Conservation (phyloP, 2,329 filamentous ascomycete species). For the Penicillium sp. region DNA sequence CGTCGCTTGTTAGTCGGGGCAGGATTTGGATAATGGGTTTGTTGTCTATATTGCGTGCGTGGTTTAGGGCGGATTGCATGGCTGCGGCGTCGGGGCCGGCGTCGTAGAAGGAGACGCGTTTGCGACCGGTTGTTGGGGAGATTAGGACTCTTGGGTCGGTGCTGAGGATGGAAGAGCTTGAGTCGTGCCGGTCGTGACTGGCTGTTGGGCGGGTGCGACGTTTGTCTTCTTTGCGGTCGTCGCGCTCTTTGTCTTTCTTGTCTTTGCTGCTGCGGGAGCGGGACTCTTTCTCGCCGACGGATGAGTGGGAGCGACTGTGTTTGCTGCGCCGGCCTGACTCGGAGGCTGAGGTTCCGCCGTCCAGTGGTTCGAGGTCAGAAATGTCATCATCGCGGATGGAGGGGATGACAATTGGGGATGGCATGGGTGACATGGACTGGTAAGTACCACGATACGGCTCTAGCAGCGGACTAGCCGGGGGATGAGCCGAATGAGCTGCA, state of each 20-base stretch:
- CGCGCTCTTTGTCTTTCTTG: slow-evolving; percentile 32
- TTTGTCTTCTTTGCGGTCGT: slow-evolving; percentile 26
- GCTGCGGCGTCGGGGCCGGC: slow-evolving; percentile 72
- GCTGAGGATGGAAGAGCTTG: slow-evolving; percentile 30
- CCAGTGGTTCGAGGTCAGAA: slow-evolving; percentile 49
- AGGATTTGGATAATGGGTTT: slow-evolving; percentile 77
- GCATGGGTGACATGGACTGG: slow-evolving; percentile 92
- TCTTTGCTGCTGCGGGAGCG: slow-evolving; percentile 21
- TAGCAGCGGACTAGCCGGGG: slow-evolving; percentile 78
- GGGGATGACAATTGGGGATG: slow-evolving; percentile 66
- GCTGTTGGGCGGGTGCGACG: slow-evolving; percentile 22
- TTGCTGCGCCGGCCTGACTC: slow-evolving; percentile 28
- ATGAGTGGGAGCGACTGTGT: slow-evolving; percentile 24
- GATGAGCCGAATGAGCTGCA: slow-evolving; percentile 36
- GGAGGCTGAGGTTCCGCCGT: slow-evolving; percentile 24
- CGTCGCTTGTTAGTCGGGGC: slow-evolving; percentile 78
- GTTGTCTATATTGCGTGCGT: slow-evolving; percentile 64
- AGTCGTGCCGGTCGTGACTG: slow-evolving; percentile 28
- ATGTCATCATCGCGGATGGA: slow-evolving; percentile 56
- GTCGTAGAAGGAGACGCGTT: slow-evolving; percentile 76
- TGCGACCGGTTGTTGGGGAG: slow-evolving; percentile 50
- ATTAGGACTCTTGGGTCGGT: slow-evolving; percentile 39
- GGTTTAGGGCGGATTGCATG: slow-evolving; percentile 71
- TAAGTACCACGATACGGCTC: slow-evolving; percentile 94
- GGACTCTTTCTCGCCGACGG: slow-evolving; percentile 17